A percentile compares a stretch with the other conserved stretches of the same genome.
These are phyloP conservation scores for Leishmania major DNA, from an alignment of 208 protist species.

Conservation along the genomic window DNA sequence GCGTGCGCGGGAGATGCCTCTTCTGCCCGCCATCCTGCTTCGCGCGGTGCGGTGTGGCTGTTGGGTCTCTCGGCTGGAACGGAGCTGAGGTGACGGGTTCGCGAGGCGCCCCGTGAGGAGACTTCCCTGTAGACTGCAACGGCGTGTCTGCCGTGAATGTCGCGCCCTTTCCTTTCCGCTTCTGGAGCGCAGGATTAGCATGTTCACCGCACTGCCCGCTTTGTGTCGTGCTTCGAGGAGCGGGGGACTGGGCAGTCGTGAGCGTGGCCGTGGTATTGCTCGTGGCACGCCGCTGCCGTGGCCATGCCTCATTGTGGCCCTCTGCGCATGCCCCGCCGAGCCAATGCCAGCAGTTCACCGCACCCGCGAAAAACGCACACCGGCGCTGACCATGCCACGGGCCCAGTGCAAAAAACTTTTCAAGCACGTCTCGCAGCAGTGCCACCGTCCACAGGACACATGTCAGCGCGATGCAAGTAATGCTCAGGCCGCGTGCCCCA, in stretches of 20 bases:
- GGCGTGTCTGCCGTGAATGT: background rate
- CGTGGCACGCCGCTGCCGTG: background rate
- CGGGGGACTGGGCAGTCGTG: background rate
- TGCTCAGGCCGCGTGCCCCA: constrained; percentile 6
- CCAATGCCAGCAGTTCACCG: background rate
- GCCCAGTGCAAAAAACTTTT: constrained; percentile 4
- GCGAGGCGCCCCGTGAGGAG: background rate
- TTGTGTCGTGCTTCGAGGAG: background rate
- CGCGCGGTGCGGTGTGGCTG: background rate
- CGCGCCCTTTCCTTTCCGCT: background rate
- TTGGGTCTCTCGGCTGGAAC: background rate
- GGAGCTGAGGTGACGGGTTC: background rate
- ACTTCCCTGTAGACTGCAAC: background rate
- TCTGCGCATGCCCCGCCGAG: background rate
- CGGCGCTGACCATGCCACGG: constrained; percentile 12
- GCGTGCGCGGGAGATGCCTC: background rate
- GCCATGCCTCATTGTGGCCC: background rate
- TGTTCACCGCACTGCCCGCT: background rate
- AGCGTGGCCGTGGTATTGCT: background rate
- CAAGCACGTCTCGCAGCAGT: constrained; percentile 29
- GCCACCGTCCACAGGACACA: constrained; percentile 24
- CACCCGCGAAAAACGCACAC: background rate
- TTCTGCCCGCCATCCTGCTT: background rate
- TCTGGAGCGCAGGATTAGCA: background rate
- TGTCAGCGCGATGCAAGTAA: constrained; percentile 10